Conservation (phyloP, 2,329 filamentous ascomycete species). For the Pezicula neosporulosa region DNA sequence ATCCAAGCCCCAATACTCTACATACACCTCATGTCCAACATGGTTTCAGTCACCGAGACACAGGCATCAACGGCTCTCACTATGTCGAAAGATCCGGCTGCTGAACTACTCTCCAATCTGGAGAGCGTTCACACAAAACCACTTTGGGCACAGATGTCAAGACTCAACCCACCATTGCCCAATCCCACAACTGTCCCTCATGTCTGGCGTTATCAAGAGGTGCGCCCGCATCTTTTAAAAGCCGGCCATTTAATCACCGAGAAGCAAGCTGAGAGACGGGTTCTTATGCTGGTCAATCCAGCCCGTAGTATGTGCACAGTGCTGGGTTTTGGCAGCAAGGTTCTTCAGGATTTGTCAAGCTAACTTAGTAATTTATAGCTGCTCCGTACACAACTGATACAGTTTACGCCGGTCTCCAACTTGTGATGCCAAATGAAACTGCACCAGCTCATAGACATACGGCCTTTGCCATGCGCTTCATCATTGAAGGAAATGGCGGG, state of each 20-base stretch:
- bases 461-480: slow-evolving; percentile 54
- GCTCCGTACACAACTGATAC: slow-evolving; percentile 55
- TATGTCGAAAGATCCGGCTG: too few species aligned
- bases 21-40: too few species aligned
- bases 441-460: slow-evolving; percentile 53
- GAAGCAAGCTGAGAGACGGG: slow-evolving; percentile 37
- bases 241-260: slow-evolving; percentile 34
- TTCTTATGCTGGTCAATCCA: slow-evolving; percentile 40
- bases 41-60: too few species aligned
- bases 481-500: slow-evolving; percentile 51
- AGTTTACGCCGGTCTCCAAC: slow-evolving; percentile 52
- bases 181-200: slow-evolving; percentile 38
- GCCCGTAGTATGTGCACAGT: slow-evolving; percentile 19
- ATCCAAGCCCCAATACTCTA: too few species aligned
- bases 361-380: slow-evolving; percentile 28
- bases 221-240: slow-evolving; percentile 29
- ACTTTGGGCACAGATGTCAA: slow-evolving; percentile 45
- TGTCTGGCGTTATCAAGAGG: slow-evolving; percentile 34
- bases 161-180: slow-evolving; percentile 42
- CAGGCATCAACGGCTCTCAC: too few species aligned
- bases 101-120: too few species aligned
- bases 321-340: too few species aligned
- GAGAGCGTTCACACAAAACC: slow-evolving; percentile 25
- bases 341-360: slow-evolving; percentile 10
- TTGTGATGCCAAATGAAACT: slow-evolving; percentile 53